phyloP scores from a whole-genome alignment of 176 grass and related monocot species.

The Eremochloa ophiuroides region DNA sequence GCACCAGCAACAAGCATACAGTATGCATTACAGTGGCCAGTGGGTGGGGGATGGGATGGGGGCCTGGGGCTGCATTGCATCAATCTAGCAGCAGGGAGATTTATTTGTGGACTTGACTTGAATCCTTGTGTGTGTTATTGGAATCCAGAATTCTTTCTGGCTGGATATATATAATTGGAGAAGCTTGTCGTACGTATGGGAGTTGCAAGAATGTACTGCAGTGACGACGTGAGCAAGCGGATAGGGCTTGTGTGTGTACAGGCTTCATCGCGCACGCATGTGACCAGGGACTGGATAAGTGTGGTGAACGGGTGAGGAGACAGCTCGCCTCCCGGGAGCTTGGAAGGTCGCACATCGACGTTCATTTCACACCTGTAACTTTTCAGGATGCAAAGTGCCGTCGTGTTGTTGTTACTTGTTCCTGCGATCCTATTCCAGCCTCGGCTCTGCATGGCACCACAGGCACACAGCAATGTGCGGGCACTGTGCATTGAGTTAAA shows the following conservation, averaged over 20 bases:
- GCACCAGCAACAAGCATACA: conserved; percentile 1
- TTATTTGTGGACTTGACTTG: not conserved
- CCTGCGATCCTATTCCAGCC: too few species aligned
- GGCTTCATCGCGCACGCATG: not conserved
- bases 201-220: not conserved
- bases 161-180: not conserved
- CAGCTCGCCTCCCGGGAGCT: conserved; percentile 30
- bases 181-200: not conserved
- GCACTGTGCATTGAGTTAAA: too few species aligned
- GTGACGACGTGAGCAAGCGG: not conserved
- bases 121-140: not conserved
- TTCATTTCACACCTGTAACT: not conserved
- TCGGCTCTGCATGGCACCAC: too few species aligned
- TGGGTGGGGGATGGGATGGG: too few species aligned
- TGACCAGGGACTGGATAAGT: conserved; percentile 29
- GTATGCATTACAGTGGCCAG: not conserved
- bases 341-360: conserved; percentile 12
- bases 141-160: not conserved
- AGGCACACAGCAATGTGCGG: too few species aligned
- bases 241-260: conserved; percentile 26
- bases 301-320: not conserved
- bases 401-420: too few species aligned
- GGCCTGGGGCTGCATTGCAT: too few species aligned
- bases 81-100: not conserved
- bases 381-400: too few species aligned